Evolutionary conservation across 352 stramenopile species (phyloP), one percentile per base, ranked within the genome.

Genomic region (Thraustochytrium striatum): DNA sequence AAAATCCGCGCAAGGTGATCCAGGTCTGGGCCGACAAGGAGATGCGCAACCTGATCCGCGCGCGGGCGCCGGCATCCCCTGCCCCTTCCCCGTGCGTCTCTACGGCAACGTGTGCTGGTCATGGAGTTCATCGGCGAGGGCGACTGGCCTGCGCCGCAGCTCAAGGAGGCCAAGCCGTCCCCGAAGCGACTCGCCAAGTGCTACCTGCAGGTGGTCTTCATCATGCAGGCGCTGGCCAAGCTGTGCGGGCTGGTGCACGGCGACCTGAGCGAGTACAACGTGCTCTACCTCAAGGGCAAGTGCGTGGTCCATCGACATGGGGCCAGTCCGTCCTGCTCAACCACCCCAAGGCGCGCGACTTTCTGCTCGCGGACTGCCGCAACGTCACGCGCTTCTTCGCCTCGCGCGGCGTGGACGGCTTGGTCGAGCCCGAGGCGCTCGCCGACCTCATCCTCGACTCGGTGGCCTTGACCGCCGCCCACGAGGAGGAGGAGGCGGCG

Each of bases 11-110:
- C 53, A 99, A 99, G 87, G 99, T 99, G 95, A 95, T 99, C 73
- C 98, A 98, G 84, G 88, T 98, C 28, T 99, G 96, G 96, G 96
- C 96, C 3, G 96, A 99, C 86, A 99, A 99, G 85, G 96, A 99
- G 87, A 96, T 98, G 89, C 88, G 95, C 57, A 99, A 99, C 82
- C 91, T 99, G 69, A 90, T 91, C 19, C 88, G 96, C 0, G 89
- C 99, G 33, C 85, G 87, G 32, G 91, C 30, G 91, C 93, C 1
- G 92, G 91, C 36, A 94, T 99, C 61, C 88, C 87, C 30, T 96
- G 88, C 58, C 96, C 96, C 0, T 81, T 86, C 33, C 94, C 95
- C 2, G 90, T 98, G 70, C 85, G 98, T 57, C 87, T 99, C 55
- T 97, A 96, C 62, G 92, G 89, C 43, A 94, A 99, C 85, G 93